Evolutionary conservation across 768 basidiomycete species (phyloP).

Genomic region (Boletus reticuloceps): DNA sequence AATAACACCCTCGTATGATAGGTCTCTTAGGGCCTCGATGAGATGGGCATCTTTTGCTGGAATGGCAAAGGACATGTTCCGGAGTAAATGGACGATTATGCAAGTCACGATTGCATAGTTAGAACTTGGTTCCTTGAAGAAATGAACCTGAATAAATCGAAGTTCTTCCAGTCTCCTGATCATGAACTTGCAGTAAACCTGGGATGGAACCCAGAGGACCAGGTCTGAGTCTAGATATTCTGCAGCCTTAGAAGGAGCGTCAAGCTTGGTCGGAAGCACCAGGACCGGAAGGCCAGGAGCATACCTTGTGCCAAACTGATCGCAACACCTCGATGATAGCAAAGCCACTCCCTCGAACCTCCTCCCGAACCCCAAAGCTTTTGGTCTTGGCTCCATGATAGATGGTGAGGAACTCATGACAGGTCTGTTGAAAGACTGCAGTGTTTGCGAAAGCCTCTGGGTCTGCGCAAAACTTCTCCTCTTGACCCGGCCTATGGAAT

Average conservation of each 20-base stretch:
- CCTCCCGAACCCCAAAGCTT: no score
- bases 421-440: no score
- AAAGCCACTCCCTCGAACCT: no score
- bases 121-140: not conserved
- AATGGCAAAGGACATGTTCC: not conserved
- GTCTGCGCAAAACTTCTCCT: no score
- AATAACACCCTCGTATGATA: not conserved
- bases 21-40: not conserved
- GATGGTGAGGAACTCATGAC: no score
- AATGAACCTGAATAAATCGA: not conserved
- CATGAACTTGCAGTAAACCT: conserved; percentile 1
- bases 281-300: no score
- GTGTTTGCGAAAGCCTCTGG: not conserved
- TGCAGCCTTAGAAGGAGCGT: not conserved
- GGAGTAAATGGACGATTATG: conserved; percentile 4
- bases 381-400: no score
- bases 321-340: no score
- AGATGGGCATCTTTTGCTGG: not conserved
- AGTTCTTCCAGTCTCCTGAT: conserved; percentile 1
- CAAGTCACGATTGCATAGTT: conserved; percentile 8
- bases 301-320: no score
- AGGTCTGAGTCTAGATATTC: conserved; percentile 3
- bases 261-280: not conserved
- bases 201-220: conserved; percentile 5
- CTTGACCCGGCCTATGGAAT: no score